Base-by-base conservation (phyloP, 768 basidiomycete genomes). In the Xanthoconium purpureum region DNA sequence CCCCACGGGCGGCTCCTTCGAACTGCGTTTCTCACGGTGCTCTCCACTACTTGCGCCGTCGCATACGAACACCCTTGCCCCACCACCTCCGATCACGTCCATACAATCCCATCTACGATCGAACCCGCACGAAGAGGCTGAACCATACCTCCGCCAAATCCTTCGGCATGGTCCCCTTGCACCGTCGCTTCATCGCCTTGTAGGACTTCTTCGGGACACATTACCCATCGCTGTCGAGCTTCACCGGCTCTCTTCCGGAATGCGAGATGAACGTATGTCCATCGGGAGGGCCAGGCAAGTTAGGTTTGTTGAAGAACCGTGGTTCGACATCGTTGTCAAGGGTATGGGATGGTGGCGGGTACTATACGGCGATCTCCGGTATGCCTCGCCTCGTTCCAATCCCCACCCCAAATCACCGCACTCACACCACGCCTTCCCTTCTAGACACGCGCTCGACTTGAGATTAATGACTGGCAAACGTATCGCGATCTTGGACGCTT, bases 331-430 rank as follows among this genome's bases (percentile, higher is more conserved):
- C n/a, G 84, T 88, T 66, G 81, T 88, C 6, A 93, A 92, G 73
- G 83, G 86, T 13, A 84, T 87, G 48, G 88, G 87, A 3, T 93
- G 91, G 91, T 93, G 87, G 72, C 77, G 91, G 50, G 71, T 92
- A 24, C 69, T 91, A 46, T 89, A 89, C 55, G 79, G 82, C 8
- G 84, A 89, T 67, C 74, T 84, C 28, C 80, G 80, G 89, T 88
- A 64, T 24, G 51, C 11, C 2, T 52, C n/a, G 11, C 2, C 42
- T 8, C 18, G 10, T 3, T 17, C 13, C 4, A 24, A 24, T 24
- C 4, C 4, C 24, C 24, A 4, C 24, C 24, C 24, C 4, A 24
- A 24, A 24, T 24, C 24, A 24, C 24, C 15, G 7, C 9, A 18
- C 51, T 50, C 28, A 30, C 15, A 6, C 14, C 6, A 33, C 9